A percentile compares a stretch with the other conserved stretches of the same genome.
Conservation (phyloP, 257 asterid genomes). For the Agastache rugosa region DNA sequence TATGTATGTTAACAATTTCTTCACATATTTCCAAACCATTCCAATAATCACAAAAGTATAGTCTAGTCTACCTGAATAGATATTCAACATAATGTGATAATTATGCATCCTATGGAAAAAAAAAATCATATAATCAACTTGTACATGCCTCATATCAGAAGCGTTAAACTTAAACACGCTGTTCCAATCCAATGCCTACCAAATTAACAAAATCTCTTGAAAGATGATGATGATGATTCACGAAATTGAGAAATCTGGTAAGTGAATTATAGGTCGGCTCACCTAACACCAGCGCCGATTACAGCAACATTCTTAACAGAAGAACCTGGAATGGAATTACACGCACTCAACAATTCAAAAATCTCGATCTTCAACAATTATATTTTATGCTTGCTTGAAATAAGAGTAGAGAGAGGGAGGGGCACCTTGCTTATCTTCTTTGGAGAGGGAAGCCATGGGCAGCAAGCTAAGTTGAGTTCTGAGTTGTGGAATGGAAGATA, state of each 20-base stretch:
- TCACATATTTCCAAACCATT: background rate
- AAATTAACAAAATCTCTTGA: background rate
- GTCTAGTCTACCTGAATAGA: background rate
- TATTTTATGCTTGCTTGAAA: background rate
- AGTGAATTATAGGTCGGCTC: constrained; percentile 16
- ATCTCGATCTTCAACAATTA: background rate
- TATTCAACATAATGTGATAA: constrained; percentile 1
- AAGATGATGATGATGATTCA: background rate
- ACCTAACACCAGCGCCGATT: constrained; percentile 93
- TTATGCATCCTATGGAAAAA: background rate
- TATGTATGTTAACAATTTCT: background rate
- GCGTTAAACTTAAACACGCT: background rate
- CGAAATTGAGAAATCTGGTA: constrained; percentile 26
- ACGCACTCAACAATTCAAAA: background rate
- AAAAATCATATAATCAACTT: background rate
- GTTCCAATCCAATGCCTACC: background rate
- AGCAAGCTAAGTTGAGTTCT: constrained; percentile 27
- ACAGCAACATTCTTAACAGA: constrained; percentile 68
- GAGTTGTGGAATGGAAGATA: constrained; percentile 21
- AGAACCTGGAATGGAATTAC: constrained; percentile 49
- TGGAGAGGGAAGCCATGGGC: constrained; percentile 50
- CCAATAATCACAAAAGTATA: background rate
- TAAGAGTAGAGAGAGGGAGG: background rate
- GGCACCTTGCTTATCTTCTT: constrained; percentile 52
- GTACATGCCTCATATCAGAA: constrained; percentile 11